Evolutionary conservation across 192 early-diverging fungal genomes (phyloP).

Genomic region (Dimargaris cristalligena): DNA sequence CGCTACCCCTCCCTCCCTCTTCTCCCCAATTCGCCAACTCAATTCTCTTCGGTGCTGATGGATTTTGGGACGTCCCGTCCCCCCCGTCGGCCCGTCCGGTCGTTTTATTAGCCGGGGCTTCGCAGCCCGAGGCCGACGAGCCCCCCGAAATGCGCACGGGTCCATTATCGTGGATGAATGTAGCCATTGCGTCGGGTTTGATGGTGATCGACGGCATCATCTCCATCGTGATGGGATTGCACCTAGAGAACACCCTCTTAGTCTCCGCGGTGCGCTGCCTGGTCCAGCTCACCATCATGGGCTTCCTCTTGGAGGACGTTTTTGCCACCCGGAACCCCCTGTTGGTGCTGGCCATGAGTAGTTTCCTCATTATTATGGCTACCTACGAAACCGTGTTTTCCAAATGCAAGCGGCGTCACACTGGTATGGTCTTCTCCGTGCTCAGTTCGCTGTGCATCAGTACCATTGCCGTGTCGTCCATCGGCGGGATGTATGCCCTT

Average conservation of each 20-base stretch:
- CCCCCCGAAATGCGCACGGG: background rate
- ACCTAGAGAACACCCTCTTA: conserved; percentile 44
- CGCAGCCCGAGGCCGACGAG: too few relatives aligned
- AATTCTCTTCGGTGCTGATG: too few relatives aligned
- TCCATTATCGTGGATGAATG: conserved; percentile 28
- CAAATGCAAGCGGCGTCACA: conserved; percentile 46
- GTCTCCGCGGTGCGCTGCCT: conserved; percentile 53
- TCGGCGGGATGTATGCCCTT: conserved; percentile 38
- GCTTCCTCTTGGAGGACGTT: conserved; percentile 45
- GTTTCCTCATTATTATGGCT: conserved; percentile 38
- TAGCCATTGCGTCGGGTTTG: conserved; percentile 38
- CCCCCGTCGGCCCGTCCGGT: too few relatives aligned
- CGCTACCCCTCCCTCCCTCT: too few relatives aligned
- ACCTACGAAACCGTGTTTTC: conserved; percentile 53
- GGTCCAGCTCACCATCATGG: conserved; percentile 60
- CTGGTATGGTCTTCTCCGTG: conserved; percentile 47
- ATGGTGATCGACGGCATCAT: conserved; percentile 38
- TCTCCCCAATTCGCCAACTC: too few relatives aligned
- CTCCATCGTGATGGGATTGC: conserved; percentile 45
- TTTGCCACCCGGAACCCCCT: conserved; percentile 40
- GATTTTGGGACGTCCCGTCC: too few relatives aligned
- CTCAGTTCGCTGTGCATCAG: conserved; percentile 24
- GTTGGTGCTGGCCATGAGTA: conserved; percentile 38
- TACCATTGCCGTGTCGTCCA: conserved; percentile 12
- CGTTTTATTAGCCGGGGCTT: too few relatives aligned